These are phyloP conservation scores for Polyplosphaeria fusca DNA, from an alignment of 495 filamentous ascomycete species.

Conservation along the genomic window DNA sequence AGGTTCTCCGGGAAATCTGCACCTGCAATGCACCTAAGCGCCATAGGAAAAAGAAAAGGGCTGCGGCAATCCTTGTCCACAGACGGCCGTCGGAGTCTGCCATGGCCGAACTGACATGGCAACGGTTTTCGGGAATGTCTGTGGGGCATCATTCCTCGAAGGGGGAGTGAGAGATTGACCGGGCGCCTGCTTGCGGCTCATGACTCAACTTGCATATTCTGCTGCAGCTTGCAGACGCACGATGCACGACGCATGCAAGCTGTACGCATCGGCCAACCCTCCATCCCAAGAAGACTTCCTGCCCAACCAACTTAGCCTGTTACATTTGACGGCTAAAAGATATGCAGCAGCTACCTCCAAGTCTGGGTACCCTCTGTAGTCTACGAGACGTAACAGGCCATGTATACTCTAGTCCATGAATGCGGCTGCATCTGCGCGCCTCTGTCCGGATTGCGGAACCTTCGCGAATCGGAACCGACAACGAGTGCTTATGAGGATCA, in stretches of 20 bases:
- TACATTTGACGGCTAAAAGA: slow-evolving; percentile 26
- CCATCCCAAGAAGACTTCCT: slow-evolving; percentile 13
- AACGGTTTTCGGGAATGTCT: background rate
- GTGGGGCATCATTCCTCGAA: background rate
- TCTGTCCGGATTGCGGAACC: too few relatives aligned
- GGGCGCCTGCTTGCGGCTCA: slow-evolving; percentile 33
- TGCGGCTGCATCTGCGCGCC: too few relatives aligned
- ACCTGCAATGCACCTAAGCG: slow-evolving; percentile 30
- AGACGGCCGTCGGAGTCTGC: background rate
- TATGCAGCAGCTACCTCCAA: slow-evolving; percentile 12
- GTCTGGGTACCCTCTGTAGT: too few relatives aligned
- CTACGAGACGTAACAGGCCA: too few relatives aligned
- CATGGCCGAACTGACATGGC: background rate
- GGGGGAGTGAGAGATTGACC: background rate
- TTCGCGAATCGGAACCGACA: slow-evolving; percentile 1
- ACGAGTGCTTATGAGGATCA: background rate
- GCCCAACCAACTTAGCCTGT: slow-evolving; percentile 29
- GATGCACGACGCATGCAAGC: slow-evolving; percentile 20
- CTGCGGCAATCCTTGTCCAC: background rate
- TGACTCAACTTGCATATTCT: slow-evolving; percentile 27
- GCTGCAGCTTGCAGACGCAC: slow-evolving; percentile 20
- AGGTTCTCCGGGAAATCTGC: background rate
- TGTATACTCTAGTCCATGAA: too few relatives aligned
- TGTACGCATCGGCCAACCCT: slow-evolving; percentile 26
- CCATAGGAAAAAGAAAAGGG: slow-evolving; percentile 1